Conservation (phyloP, 495 filamentous ascomycete genomes). For the Xylaria sp. region DNA sequence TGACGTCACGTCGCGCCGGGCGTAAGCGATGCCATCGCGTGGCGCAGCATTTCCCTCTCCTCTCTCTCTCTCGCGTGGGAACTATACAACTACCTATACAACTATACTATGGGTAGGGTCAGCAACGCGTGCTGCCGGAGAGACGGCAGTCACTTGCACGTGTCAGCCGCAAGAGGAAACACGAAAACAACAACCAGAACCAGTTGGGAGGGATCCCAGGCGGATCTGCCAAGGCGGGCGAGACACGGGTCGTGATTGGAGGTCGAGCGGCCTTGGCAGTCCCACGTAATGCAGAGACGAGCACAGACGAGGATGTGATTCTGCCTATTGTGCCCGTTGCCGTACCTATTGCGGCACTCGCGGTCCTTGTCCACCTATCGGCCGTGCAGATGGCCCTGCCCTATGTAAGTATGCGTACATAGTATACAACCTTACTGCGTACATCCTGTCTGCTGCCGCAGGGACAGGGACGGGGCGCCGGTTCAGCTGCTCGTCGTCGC, state of each 20-base stretch:
- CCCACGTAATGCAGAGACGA: constrained; percentile 1
- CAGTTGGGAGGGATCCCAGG: neutral
- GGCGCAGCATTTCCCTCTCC: constrained; percentile 2
- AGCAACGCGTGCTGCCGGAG: constrained; percentile 1
- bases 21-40: constrained; percentile 5
- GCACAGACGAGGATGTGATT: constrained; percentile 1
- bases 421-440: too few relatives aligned
- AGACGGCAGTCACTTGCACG: constrained; percentile 5
- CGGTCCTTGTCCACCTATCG: constrained; percentile 18
- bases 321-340: constrained; percentile 14
- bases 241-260: neutral
- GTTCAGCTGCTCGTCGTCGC: constrained; percentile 6
- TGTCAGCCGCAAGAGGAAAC: constrained; percentile 19
- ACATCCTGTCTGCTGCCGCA: too few relatives aligned
- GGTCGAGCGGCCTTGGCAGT: neutral
- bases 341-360: neutral
- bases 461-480: neutral
- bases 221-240: constrained; percentile 6
- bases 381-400: neutral
- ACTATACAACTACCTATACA: too few relatives aligned
- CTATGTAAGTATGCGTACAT: too few relatives aligned
- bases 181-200: constrained; percentile 15
- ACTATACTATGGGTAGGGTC: too few relatives aligned
- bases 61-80: neutral
- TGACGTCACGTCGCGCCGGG: constrained; percentile 10